Base-by-base conservation (phyloP, 1,284 basidiomycete species). In the Pseudozyma hubeiensis region DNA sequence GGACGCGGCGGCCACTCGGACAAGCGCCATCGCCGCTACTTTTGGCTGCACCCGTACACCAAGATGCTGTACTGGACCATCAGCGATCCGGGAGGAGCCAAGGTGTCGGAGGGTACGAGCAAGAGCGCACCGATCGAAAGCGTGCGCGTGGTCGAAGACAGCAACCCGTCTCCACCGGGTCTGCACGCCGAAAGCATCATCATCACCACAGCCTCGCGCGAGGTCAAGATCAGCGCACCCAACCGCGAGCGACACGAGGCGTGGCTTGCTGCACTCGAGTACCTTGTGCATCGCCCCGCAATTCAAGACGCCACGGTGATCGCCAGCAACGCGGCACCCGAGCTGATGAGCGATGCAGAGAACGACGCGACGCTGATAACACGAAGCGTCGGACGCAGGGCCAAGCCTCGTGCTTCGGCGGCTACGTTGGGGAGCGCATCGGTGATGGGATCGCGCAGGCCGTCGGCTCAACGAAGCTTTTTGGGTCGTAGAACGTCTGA, bases 1-100 rank as follows among this genome's bases (percentile, higher is more conserved):
- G 93, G 94, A 14, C 69, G 79, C 33, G 93, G 93, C 83, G 94
- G 93, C 8, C 89, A 94, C 82, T 93, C 93, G 31, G 93, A 94
- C 84, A 91, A 91, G 84, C 88, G 95, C 54, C 97, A 99, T 86
- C 91, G 90, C 84, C 89, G 97, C 40, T 99, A 97, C 90, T 97
- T 99, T 88, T 99, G 97, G 95, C 91, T 99, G 14, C 96, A 99
- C 86, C 97, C 97, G 30, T 99, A 99, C 85, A 99, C 94, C 53
- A 93, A 94, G 87, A 98, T 94, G 9, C 84, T 99, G 62, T 98
- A 98, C 86, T 99, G 97, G 97, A 95, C 93, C 78, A 90, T 92
- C 33, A 90, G 91, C 34, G 96, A 98, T 86, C 97, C 96, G 35
- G 94, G 93, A 35, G 92, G 92, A 40, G 90, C 89, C 39, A 90